Evolutionary conservation across 257 asterid genomes (phyloP).

Genomic region (Rehmannia glutinosa): DNA sequence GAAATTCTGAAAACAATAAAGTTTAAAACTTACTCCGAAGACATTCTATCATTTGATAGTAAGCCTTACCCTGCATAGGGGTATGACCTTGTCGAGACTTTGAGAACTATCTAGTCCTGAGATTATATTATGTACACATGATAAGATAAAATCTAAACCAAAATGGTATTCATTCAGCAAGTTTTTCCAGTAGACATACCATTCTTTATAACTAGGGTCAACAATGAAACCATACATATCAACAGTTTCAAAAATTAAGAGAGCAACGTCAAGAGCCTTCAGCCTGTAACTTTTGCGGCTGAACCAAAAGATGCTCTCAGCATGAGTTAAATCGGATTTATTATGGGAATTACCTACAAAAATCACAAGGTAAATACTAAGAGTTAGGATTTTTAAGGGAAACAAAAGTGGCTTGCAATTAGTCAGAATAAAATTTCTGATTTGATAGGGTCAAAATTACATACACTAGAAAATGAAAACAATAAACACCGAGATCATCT

Average conservation of each 20-base stretch:
- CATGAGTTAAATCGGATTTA: conserved; percentile 38
- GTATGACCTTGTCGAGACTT: conserved; percentile 94
- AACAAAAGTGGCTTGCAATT: neutral
- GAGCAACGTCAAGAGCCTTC: too few relatives aligned
- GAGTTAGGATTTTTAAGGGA: neutral
- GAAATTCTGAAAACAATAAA: neutral
- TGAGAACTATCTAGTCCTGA: conserved; percentile 94
- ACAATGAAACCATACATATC: too few relatives aligned
- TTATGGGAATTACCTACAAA: conserved; percentile 37
- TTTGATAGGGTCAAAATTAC: too few relatives aligned
- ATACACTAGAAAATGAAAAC: too few relatives aligned
- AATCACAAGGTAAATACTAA: neutral
- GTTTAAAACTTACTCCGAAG: conserved; percentile 70
- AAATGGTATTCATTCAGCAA: neutral
- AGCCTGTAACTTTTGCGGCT: too few relatives aligned
- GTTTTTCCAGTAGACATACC: conserved; percentile 30
- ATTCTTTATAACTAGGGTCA: too few relatives aligned
- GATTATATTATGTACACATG: conserved; percentile 22
- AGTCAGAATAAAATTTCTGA: too few relatives aligned
- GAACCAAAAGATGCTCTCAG: conserved; percentile 44
- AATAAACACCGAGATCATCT: too few relatives aligned
- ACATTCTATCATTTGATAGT: conserved; percentile 98
- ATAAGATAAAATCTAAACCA: neutral
- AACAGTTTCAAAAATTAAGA: too few relatives aligned
- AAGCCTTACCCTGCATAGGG: conserved; percentile 90